Conservation (phyloP, 2,329 filamentous ascomycete genomes). For the Phaeosphaeria sp. region DNA sequence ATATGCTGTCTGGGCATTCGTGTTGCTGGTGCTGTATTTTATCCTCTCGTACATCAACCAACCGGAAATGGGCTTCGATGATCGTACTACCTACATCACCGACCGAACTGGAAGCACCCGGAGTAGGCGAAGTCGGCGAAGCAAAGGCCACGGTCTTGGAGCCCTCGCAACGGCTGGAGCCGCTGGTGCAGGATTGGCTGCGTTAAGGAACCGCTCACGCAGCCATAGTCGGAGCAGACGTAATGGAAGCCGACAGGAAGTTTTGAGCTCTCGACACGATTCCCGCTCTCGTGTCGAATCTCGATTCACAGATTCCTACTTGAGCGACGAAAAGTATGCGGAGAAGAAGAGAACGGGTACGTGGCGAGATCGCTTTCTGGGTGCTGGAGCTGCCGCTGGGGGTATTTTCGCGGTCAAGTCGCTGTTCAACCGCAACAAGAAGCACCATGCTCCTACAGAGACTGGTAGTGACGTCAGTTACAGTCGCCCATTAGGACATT, state of each 20-base stretch:
- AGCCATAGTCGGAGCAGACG: conserved; percentile 45
- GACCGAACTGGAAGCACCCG: conserved; percentile 57
- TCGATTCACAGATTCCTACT: conserved; percentile 41
- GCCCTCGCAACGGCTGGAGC: conserved; percentile 62
- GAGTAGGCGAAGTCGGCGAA: conserved; percentile 39
- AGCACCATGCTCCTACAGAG: conserved; percentile 48
- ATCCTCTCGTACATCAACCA: conserved; percentile 75
- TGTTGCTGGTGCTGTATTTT: conserved; percentile 78
- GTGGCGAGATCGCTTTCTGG: conserved; percentile 55
- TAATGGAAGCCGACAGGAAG: conserved; percentile 33
- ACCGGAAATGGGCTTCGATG: conserved; percentile 61
- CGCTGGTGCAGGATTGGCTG: conserved; percentile 64
- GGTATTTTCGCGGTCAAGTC: conserved; percentile 56
- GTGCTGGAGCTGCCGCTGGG: conserved; percentile 51
- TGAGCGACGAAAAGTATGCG: conserved; percentile 53
- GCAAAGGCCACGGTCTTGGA: conserved; percentile 49
- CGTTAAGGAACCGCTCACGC: conserved; percentile 53
- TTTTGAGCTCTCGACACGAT: conserved; percentile 43
- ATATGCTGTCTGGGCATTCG: conserved; percentile 78
- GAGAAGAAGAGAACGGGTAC: conserved; percentile 39
- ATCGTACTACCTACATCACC: conserved; percentile 65
- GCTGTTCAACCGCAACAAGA: conserved; percentile 64
- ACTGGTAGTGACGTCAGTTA: conserved; percentile 62
- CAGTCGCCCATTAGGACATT: conserved; percentile 57
- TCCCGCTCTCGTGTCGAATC: conserved; percentile 38